These are phyloP conservation scores for Arthrobotrys pseudoclavata DNA, from an alignment of 2,329 filamentous ascomycete species.

Conservation along the genomic window DNA sequence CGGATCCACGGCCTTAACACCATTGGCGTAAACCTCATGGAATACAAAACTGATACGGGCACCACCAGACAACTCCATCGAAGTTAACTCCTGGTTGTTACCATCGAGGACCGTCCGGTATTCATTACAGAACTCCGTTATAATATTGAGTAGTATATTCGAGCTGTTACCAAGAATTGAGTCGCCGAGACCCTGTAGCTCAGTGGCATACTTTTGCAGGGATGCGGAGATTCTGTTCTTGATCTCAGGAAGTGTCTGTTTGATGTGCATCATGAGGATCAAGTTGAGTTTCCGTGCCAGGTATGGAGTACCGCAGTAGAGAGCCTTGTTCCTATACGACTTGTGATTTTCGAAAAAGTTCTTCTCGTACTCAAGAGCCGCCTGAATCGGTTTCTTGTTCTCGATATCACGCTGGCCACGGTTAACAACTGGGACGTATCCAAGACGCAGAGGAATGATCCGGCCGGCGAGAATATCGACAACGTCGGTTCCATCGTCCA, in stretches of 20 bases:
- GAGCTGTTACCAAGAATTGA: conserved; percentile 95
- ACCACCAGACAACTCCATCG: conserved; percentile 92
- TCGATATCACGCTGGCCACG: conserved; percentile 98
- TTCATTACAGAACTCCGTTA: conserved; percentile 98
- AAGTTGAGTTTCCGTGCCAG: conserved; percentile 96
- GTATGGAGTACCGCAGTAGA: conserved; percentile 98
- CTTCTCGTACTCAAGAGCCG: conserved; percentile 92
- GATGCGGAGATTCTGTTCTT: conserved; percentile 96
- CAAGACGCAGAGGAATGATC: conserved; percentile 93
- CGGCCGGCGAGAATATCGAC: conserved; percentile 98
- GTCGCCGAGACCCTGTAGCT: conserved; percentile 86
- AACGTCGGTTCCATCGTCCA: conserved; percentile 98
- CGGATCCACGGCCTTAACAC: conserved; percentile 96
- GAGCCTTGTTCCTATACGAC: conserved; percentile 97
- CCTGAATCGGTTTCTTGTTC: conserved; percentile 94
- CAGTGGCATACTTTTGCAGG: conserved; percentile 87
- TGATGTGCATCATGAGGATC: conserved; percentile 99
- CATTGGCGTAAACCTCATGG: conserved; percentile 97
- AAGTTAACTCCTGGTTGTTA: conserved; percentile 96
- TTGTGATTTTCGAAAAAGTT: conserved; percentile 99
- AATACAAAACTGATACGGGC: conserved; percentile 99
- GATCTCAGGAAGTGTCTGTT: conserved; percentile 98
- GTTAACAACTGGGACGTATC: conserved; percentile 98
- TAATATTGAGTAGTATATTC: conserved; percentile 98
- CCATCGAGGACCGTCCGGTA: conserved; percentile 96